These are phyloP conservation scores for Lachnellula occidentalis DNA, from an alignment of 2,329 filamentous ascomycete genomes.

Conservation along the genomic window DNA sequence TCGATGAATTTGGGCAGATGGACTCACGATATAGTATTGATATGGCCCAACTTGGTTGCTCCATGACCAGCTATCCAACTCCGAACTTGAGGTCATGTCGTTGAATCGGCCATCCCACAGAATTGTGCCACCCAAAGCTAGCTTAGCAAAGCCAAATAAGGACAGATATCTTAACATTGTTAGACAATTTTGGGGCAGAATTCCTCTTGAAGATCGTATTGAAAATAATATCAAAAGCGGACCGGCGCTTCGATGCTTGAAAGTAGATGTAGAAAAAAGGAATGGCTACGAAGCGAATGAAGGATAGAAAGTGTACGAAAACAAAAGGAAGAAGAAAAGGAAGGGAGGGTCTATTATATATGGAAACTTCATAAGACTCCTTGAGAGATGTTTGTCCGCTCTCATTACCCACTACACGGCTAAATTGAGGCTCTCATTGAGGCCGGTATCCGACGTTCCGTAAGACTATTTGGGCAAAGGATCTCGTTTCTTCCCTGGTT, in stretches of 20 bases:
- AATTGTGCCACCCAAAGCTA: constrained; percentile 36
- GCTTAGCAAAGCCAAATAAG: not conserved
- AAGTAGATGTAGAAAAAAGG: not conserved
- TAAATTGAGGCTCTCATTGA: not conserved
- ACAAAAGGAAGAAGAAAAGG: not conserved
- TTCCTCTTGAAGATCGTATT: not conserved
- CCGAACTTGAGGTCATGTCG: constrained; percentile 44
- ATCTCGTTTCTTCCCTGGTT: not conserved
- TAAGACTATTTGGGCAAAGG: not conserved
- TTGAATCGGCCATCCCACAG: constrained; percentile 63
- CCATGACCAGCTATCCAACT: constrained; percentile 58
- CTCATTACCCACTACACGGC: not conserved
- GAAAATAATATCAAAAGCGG: constrained; percentile 4
- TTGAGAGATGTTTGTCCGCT: constrained; percentile 3
- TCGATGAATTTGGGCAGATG: not conserved
- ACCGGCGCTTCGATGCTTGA: not conserved
- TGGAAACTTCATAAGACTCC: not conserved
- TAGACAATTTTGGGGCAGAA: not conserved
- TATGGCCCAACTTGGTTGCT: constrained; percentile 60
- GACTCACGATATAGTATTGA: constrained; percentile 59
- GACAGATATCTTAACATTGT: not conserved
- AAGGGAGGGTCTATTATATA: not conserved
- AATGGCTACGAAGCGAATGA: not conserved
- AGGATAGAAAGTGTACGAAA: constrained; percentile 3
- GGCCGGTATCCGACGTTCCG: not conserved